Evolutionary conservation across 306 rosid species (phyloP), one percentile per base, ranked within the genome.

Genomic region (Ochetophila trinervis): DNA sequence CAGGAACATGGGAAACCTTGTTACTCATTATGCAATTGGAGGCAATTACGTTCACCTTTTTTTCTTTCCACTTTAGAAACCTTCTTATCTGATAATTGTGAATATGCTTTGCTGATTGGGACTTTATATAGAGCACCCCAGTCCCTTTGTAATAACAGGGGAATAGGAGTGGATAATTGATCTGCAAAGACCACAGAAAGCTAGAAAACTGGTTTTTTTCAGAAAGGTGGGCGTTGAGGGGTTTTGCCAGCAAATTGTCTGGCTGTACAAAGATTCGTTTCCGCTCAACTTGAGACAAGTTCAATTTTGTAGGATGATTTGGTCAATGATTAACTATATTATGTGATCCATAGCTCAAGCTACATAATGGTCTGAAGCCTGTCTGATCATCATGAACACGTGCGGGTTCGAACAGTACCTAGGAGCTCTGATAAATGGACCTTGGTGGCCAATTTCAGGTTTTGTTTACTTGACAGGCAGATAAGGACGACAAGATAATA

Each of bases 211-310:
- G 19, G 12, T 61, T 60, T 71, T 34, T 76, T 35, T 6, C 62
- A 22, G 44, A 50, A 13, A 24, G 44, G 52, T 65, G 73, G 68
- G 24, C 53, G 87, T 84, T 84, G 66, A 81, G 86, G 63, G 66
- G 67, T 1, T 87, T 82, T 75, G 94, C 74, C 86, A 82, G 76
- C 84, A n/a, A 49, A 53, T 62, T 64, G 67, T 68, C 51, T 37
- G 16, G 66, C 77, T 47, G 42, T 61, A 6, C 68, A 57, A 64
- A 78, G 80, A 79, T 84, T 75, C 84, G 65, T 77, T 78, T 80
- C 66, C 2, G 30, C 79, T 73, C 79, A 85, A 44, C 74, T 18
- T 59, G 74, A 45, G 80, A 72, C 83, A 77, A 74, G 32, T 60
- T 69, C 45, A 71, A 68, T 40, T 67, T 70, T 67, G 48, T 48